These are phyloP conservation scores for Fremontodendron californicum DNA, from an alignment of 345 rosid species.

Conservation along the genomic window DNA sequence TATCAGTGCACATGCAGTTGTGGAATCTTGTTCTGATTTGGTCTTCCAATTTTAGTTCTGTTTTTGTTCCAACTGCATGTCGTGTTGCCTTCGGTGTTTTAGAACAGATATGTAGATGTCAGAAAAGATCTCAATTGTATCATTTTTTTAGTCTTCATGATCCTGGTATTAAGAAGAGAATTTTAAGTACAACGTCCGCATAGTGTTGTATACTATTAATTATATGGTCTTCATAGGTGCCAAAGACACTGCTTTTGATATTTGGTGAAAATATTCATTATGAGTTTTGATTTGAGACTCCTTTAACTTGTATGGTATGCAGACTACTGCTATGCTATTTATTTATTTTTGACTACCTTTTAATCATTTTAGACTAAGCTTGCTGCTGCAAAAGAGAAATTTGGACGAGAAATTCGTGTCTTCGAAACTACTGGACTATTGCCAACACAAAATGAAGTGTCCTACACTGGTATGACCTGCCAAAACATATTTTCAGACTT, in stretches of 20 bases:
- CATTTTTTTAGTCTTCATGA: not conserved
- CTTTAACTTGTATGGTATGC: not conserved
- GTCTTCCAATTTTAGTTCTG: not conserved
- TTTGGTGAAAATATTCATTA: not conserved
- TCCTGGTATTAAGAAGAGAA: not conserved
- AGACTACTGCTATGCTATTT: not conserved
- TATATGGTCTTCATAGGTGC: not conserved
- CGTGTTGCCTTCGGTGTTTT: not conserved
- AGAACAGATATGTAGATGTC: not conserved
- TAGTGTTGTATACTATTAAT: not conserved
- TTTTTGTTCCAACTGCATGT: not conserved
- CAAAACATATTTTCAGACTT: not conserved
- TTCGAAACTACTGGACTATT: conserved; percentile 59
- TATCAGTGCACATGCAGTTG: not conserved
- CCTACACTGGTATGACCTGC: conserved; percentile 38
- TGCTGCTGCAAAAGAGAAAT: conserved; percentile 56
- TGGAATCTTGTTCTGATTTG: conserved; percentile 2
- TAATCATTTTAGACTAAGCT: conserved; percentile 50
- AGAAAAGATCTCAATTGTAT: not conserved
- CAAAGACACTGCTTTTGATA: not conserved
- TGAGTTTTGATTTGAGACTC: not conserved
- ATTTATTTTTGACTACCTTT: not conserved
- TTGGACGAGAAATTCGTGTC: conserved; percentile 69
- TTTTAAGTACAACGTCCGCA: not conserved
- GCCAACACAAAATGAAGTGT: conserved; percentile 34